Percentiles rank a stretch among this genome's conserved stretches.
Evolutionary conservation across 2,329 filamentous ascomycete species (phyloP).

Genomic region (Fusarium sp.): DNA sequence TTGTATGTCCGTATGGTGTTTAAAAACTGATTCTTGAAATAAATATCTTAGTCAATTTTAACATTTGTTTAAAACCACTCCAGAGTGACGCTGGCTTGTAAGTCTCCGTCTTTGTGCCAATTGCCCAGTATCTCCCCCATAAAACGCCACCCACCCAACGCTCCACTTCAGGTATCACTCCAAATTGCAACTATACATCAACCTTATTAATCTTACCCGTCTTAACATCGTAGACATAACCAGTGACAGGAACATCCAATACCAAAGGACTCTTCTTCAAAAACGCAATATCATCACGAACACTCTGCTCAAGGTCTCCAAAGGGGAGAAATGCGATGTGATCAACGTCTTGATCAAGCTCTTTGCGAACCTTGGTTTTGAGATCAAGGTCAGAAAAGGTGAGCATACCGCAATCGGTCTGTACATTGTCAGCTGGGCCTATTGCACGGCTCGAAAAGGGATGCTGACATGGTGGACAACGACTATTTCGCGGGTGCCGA

Average conservation of each 20-base stretch:
- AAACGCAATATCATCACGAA: conserved; percentile 74
- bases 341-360: conserved; percentile 65
- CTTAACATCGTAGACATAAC: conserved; percentile 84
- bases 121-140: neutral
- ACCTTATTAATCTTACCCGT: conserved; percentile 67
- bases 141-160: neutral
- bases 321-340: conserved; percentile 77
- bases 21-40: neutral
- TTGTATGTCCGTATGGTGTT: neutral
- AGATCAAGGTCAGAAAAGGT: conserved; percentile 73
- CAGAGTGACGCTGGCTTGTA: too few relatives aligned
- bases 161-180: too few relatives aligned
- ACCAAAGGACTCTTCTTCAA: conserved; percentile 72
- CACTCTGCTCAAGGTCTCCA: conserved; percentile 70
- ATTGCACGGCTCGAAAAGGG: fast-evolving
- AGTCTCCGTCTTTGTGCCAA: neutral
- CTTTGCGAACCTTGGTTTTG: conserved; percentile 67
- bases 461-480: conserved; percentile 73
- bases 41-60: neutral
- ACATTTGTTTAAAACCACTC: too few relatives aligned
- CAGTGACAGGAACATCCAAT: conserved; percentile 73
- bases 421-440: neutral
- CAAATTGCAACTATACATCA: neutral
- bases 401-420: conserved; percentile 68
- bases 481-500: conserved; percentile 81